Base-by-base conservation (phyloP, 352 stramenopile genomes). In the Phytopythium ostracodes region DNA sequence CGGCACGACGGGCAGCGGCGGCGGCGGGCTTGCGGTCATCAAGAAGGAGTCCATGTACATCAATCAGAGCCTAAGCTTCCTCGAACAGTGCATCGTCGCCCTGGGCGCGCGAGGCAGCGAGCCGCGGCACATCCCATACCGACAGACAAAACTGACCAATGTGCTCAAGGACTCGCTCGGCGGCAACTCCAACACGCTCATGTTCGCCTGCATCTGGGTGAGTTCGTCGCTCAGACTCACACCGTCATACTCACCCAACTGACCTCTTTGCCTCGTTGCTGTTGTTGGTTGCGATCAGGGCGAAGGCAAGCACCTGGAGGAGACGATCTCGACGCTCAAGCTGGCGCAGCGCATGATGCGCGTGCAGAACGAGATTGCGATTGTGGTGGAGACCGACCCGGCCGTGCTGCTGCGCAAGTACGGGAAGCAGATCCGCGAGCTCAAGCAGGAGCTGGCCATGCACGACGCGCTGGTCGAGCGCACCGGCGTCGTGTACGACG, bases 21-120 rank as follows among this genome's bases (percentile, higher is more conserved):
- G 9, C 47, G 47, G 47, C 47, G 18, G 64, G 33, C 55, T 87
- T 53, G 79, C 83, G 33, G 95, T 91, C 2, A 96, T 98, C 67
- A 97, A 98, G 79, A 97, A 98, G 66, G 96, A 99, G 67, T 97
- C 86, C 43, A 98, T 96, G 81, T 98, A 98, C 76, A 98, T 99
- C 65, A 99, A 99, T 73, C 94, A 97, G 76, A 97, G 87, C 40
- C 75, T 99, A 38, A 97, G 91, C 52, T 98, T 97, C 61, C 73
- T 99, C 25, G 91, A 98, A 79, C 92, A 98, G 63, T 98, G 94
- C 65, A 97, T 98, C 61, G 85, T 98, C 6, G 92, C 91, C 12
- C 70, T 98, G 33, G 84, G 81, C 18, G 70, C 83, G 1, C 78
- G 88, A 43, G 24, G 55, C 35, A 60, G 38, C 38, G 77, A 87